phyloP scores from a whole-genome alignment of 208 protist species.

The Acanthamoeba castellanii region DNA sequence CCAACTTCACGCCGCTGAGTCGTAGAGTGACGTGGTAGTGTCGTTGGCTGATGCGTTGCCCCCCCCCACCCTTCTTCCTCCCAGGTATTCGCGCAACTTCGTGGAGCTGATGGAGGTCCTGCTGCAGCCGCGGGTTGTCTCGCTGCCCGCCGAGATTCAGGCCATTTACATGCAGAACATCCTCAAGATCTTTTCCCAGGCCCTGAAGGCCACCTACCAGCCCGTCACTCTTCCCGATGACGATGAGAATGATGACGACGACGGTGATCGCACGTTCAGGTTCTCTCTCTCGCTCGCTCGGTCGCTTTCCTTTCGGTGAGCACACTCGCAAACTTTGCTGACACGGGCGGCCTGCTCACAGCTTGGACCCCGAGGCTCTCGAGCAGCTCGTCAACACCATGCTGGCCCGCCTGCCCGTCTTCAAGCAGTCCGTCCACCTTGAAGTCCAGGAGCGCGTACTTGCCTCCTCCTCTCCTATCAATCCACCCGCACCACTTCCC shows the following conservation, averaged over 20 bases:
- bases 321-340: not conserved
- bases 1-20: not conserved
- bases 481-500: not conserved
- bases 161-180: conserved; percentile 70
- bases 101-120: conserved; percentile 78
- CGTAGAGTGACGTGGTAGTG: conserved; percentile 28
- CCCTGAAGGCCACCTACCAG: conserved; percentile 21
- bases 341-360: conserved; percentile 89
- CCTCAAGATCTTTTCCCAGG: conserved; percentile 57
- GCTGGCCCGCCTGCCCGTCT: conserved; percentile 77
- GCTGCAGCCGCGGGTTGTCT: conserved; percentile 81
- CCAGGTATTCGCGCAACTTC: conserved; percentile 60
- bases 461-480: not conserved
- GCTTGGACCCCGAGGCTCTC: conserved; percentile 69
- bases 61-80: not conserved
- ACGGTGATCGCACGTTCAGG: not conserved
- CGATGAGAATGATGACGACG: not conserved
- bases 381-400: conserved; percentile 72
- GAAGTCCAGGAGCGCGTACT: conserved; percentile 90
- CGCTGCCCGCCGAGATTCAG: conserved; percentile 74
- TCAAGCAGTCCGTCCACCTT: conserved; percentile 86
- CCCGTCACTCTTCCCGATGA: conserved; percentile 4
- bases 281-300: not conserved
- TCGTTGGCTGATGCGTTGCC: not conserved
- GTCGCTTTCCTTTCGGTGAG: not conserved